Base-by-base conservation (phyloP, 768 basidiomycete genomes). In the Pleurotus djamor region DNA sequence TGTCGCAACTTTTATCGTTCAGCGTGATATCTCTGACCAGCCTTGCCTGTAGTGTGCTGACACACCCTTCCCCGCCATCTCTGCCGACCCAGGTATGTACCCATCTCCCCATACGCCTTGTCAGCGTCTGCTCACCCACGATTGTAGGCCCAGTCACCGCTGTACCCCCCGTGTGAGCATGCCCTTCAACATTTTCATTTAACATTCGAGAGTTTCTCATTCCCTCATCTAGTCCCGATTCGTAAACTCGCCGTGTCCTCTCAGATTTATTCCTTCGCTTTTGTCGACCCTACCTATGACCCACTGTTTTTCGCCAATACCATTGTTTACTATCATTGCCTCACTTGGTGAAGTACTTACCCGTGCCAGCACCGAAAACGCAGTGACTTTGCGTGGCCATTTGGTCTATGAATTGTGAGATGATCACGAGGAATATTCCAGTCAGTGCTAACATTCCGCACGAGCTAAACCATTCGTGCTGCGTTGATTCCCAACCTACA, bases 11-110 rank as follows among this genome's bases (percentile, higher is more conserved):
- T n/a, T 41, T n/a, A 16, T 35, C 45, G 10, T 56, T 17, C 33
- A 58, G 59, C 14, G 63, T 69, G 50, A 50, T 68, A 33, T 61
- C 68, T 5, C 13, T 47, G 7, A 48, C 61, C 63, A 47, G 64
- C 64, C 37, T 62, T 60, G 56, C 61, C 50, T 33, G 13, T 16
- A 71, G 69, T 80, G 74, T 61, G 68, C 70, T 21, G 64, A 59
- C 13, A 59, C 71, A 45, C 60, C 74, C 3, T 79, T 77, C 71
- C 76, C 76, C 13, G 66, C 64, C 9, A 68, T 76, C 44, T 54
- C 66, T 43, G 66, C 71, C 28, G 60, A 68, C 51, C 69, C 72
- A 28, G 75, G 74, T 50, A 37, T 37, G 58, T 7, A 2, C 32
- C 50, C 32, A 14, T 14, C 28, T 21, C 21, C 5, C 28, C 1